Conservation (phyloP, 192 early-diverging fungal species). For the Gonapodya prolifera region DNA sequence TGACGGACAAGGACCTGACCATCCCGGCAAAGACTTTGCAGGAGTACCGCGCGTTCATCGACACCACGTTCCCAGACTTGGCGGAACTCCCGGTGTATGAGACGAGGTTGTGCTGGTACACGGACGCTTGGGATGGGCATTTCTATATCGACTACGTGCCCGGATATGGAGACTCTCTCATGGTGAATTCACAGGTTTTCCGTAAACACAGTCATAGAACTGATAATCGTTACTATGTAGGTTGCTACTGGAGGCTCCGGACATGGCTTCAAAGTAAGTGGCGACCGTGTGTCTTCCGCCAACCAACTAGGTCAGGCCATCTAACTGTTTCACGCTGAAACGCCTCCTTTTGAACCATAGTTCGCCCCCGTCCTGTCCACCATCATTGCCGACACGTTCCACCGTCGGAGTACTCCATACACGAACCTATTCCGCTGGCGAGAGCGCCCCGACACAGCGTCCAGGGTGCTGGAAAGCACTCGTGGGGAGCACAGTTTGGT, state of each 20-base stretch:
- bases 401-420: background rate
- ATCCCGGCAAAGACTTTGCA: conserved; percentile 25
- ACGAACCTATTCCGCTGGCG: background rate
- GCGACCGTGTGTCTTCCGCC: background rate
- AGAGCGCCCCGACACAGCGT: background rate
- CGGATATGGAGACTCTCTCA: background rate
- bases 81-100: conserved; percentile 15
- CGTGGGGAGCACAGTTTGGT: background rate
- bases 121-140: conserved; percentile 36
- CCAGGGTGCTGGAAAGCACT: background rate
- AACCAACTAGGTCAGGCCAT: no score
- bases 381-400: background rate
- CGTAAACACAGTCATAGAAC: conserved; percentile 7
- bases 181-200: background rate
- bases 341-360: background rate
- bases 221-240: conserved; percentile 10
- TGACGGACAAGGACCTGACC: background rate
- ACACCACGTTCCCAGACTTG: conserved; percentile 22
- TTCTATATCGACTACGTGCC: conserved; percentile 34
- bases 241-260: conserved; percentile 45
- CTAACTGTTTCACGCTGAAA: background rate
- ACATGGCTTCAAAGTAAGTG: conserved; percentile 46
- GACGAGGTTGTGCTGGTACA: conserved; percentile 41
- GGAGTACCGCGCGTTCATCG: conserved; percentile 24
- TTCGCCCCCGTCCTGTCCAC: background rate